phyloP scores from a whole-genome alignment of 2,329 filamentous ascomycete species.

The Elsinoe australis region DNA sequence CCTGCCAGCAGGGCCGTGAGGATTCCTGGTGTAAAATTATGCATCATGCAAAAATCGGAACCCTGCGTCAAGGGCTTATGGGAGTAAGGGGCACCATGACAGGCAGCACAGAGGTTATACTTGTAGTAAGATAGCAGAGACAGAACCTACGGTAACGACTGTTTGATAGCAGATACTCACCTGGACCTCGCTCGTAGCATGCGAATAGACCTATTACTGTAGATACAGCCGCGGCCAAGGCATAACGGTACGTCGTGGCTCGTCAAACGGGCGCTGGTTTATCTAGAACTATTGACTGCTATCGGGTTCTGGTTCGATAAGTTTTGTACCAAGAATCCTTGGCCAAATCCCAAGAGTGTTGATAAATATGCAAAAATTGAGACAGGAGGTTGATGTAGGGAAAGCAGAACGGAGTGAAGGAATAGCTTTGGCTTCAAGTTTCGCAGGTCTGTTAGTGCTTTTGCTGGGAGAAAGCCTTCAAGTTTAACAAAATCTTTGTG shows the following conservation, averaged over 20 bases:
- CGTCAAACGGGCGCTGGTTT: background rate
- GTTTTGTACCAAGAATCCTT: too few relatives aligned
- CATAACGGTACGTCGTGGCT: background rate
- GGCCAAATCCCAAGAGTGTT: too few relatives aligned
- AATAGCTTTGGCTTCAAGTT: too few relatives aligned
- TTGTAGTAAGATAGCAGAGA: background rate
- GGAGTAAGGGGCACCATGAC: background rate
- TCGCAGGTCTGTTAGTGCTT: too few relatives aligned
- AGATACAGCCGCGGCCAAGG: slow-evolving; percentile 14
- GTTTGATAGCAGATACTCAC: slow-evolving; percentile 2
- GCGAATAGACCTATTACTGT: slow-evolving; percentile 2
- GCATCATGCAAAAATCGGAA: background rate
- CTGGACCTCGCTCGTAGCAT: background rate
- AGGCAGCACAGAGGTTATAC: background rate
- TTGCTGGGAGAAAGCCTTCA: too few relatives aligned
- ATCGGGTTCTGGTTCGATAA: too few relatives aligned
- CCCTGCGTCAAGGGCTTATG: background rate
- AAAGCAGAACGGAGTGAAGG: too few relatives aligned
- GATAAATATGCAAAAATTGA: too few relatives aligned
- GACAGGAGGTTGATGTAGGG: too few relatives aligned
- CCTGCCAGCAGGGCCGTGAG: slow-evolving; percentile 7
- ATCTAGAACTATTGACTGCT: background rate
- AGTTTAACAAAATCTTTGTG: too few relatives aligned
- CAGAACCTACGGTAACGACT: slow-evolving; percentile 1
- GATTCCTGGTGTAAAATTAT: background rate